Percentiles rank a stretch among this genome's conserved stretches.
phyloP scores from a whole-genome alignment of 306 rosid species.

The Castanea mollissima region DNA sequence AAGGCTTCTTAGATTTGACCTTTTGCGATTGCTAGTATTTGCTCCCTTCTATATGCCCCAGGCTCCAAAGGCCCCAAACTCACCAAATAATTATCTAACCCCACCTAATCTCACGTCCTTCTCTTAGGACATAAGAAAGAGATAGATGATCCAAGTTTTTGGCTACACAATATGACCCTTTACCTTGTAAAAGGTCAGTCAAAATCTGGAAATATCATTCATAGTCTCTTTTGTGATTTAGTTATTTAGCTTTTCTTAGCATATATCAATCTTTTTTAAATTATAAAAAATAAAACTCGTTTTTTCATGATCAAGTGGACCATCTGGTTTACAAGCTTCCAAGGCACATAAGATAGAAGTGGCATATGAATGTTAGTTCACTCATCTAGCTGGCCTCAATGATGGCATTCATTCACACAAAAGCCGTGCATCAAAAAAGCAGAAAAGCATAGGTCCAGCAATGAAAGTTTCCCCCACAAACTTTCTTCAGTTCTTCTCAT shows the following conservation, averaged over 20 bases:
- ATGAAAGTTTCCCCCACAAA: conserved; percentile 22
- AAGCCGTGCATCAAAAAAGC: conserved; percentile 34
- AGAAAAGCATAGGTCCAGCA: conserved; percentile 20
- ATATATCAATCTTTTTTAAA: no score
- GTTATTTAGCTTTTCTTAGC: not conserved
- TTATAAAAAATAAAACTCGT: no score
- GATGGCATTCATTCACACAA: conserved; percentile 1
- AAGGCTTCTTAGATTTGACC: not conserved
- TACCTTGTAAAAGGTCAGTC: no score
- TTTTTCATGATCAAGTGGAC: no score
- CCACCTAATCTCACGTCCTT: conserved; percentile 33
- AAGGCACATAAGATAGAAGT: not conserved
- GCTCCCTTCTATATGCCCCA: conserved; percentile 14
- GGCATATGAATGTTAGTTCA: not conserved
- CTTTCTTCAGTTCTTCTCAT: not conserved
- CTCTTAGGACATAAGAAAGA: not conserved
- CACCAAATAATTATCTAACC: not conserved
- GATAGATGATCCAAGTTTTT: not conserved
- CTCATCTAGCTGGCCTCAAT: conserved; percentile 23
- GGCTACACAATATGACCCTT: no score
- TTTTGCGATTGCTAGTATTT: conserved; percentile 1
- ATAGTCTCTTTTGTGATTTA: not conserved
- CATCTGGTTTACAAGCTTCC: not conserved
- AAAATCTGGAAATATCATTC: not conserved
- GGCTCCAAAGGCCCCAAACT: not conserved